phyloP scores from a whole-genome alignment of 192 early-diverging fungal species.

The Entomortierella beljakovae region DNA sequence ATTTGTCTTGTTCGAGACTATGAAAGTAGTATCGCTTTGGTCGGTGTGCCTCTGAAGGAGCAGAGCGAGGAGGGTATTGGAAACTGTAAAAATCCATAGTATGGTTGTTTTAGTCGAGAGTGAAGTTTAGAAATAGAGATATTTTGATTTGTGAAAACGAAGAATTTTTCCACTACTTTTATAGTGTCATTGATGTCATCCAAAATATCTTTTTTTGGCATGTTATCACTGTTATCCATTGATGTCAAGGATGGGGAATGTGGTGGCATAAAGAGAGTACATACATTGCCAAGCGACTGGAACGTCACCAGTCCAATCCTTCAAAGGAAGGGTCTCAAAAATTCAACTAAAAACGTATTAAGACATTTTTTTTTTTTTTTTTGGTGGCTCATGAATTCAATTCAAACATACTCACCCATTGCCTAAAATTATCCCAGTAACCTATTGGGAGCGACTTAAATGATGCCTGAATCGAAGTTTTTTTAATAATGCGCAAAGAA shows the following conservation, averaged over 20 bases:
- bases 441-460: not conserved
- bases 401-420: too few relatives aligned
- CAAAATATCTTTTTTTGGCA: too few relatives aligned
- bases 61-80: conserved; percentile 31
- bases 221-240: too few relatives aligned
- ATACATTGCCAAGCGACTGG: too few relatives aligned
- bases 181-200: too few relatives aligned
- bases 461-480: too few relatives aligned
- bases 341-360: not conserved
- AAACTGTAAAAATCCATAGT: conserved; percentile 47
- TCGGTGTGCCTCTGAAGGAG: conserved; percentile 19
- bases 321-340: not conserved
- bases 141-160: too few relatives aligned
- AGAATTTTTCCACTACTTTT: too few relatives aligned
- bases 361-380: not conserved
- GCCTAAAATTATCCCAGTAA: too few relatives aligned
- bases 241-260: too few relatives aligned
- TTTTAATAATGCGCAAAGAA: not conserved
- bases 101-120: too few relatives aligned
- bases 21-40: conserved; percentile 35
- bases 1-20: conserved; percentile 26
- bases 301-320: not conserved
- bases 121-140: not conserved
- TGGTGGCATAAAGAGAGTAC: too few relatives aligned
- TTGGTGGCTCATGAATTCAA: conserved; percentile 1